These are phyloP conservation scores for Tympanopsis confertula DNA, from an alignment of 2,329 filamentous ascomycete genomes.

Conservation along the genomic window DNA sequence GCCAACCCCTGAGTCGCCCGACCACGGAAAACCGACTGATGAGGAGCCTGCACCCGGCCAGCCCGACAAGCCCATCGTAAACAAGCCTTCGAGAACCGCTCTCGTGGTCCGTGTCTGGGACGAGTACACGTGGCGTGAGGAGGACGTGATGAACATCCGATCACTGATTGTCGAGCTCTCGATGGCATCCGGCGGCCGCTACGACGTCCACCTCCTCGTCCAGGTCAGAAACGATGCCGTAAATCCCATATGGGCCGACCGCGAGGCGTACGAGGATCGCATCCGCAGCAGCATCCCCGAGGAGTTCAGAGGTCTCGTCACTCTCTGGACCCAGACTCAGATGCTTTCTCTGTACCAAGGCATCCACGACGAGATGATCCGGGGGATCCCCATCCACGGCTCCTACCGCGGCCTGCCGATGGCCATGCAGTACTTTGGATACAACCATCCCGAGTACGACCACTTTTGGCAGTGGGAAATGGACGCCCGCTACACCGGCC, in stretches of 20 bases:
- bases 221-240: conserved; percentile 69
- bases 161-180: conserved; percentile 75
- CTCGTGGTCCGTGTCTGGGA: conserved; percentile 76
- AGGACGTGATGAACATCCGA: conserved; percentile 72
- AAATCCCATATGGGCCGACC: conserved; percentile 68
- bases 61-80: conserved; percentile 6
- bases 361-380: conserved; percentile 63
- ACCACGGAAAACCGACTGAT: too few relatives aligned
- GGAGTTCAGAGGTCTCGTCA: conserved; percentile 81
- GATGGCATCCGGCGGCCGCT: conserved; percentile 72
- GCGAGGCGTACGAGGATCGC: conserved; percentile 53
- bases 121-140: conserved; percentile 65
- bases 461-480: conserved; percentile 95
- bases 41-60: too few relatives aligned
- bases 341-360: conserved; percentile 86
- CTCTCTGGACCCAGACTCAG: conserved; percentile 86
- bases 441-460: conserved; percentile 78
- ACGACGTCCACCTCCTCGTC: conserved; percentile 74
- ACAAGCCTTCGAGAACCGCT: conserved; percentile 51
- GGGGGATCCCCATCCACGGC: conserved; percentile 70
- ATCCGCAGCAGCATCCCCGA: conserved; percentile 61
- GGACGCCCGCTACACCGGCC: conserved; percentile 80
- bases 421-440: conserved; percentile 88
- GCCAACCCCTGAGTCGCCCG: too few relatives aligned
- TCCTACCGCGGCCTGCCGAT: conserved; percentile 88